Evolutionary conservation across 371 early-diverging fungal genomes (phyloP), one percentile per base, ranked within the genome.

Genomic region (Chytridium lagenaria): DNA sequence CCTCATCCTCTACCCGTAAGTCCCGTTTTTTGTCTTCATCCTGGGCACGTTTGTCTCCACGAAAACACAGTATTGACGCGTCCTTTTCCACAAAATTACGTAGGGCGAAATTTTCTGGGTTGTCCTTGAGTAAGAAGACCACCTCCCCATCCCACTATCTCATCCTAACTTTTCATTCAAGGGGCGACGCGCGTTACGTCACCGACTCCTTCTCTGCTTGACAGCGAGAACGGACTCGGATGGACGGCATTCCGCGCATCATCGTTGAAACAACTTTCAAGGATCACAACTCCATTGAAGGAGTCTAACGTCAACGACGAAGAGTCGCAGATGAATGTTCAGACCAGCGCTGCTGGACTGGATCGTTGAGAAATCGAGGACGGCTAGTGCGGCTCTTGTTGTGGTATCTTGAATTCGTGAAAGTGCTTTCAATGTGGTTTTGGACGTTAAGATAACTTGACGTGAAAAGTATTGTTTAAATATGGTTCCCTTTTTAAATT

Each of bases 51-150:
- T n/a, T n/a, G n/a, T n/a, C n/a, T n/a, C n/a, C n/a, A n/a, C n/a
- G n/a, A n/a, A n/a, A n/a, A n/a, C n/a, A n/a, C n/a, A n/a, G n/a
- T n/a, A n/a, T n/a, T n/a, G n/a, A n/a, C n/a, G n/a, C n/a, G n/a
- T n/a, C n/a, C n/a, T n/a, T n/a, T n/a, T n/a, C n/a, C n/a, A n/a
- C n/a, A n/a, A n/a, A n/a, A n/a, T n/a, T n/a, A n/a, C n/a, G n/a
- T n/a, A n/a, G n/a, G 72, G 72, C 50, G 72, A 72, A 38, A 22
- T 72, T 15, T 72, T 72, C 51, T 72, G 72, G 72, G 50, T 65
- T 31, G 30, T 38, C 1, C 19, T 72, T 1, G 72, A 72, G 19
- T n/a, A n/a, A n/a, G n/a, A n/a, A n/a, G n/a, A n/a, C n/a, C n/a
- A n/a, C n/a, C n/a, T n/a, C n/a, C n/a, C n/a, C n/a, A n/a, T n/a